Percentiles rank a stretch among this genome's conserved stretches.
Conservation (phyloP, 2,329 filamentous ascomycete species). For the Sporothrix luriei region DNA sequence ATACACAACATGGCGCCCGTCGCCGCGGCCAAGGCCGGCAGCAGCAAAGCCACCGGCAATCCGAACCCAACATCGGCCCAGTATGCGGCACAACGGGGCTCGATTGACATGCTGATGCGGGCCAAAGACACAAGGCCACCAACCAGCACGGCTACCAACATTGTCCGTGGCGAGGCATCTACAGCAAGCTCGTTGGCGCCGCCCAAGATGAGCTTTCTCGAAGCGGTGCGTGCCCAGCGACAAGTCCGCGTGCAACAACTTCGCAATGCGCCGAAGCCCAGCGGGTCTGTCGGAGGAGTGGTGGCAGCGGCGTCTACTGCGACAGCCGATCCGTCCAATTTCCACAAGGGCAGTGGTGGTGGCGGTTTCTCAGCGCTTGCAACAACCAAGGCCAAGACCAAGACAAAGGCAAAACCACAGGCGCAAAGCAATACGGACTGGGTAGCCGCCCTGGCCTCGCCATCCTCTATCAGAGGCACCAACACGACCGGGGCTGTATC, state of each 20-base stretch:
- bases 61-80: constrained; percentile 28
- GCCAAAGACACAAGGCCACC: constrained; percentile 16
- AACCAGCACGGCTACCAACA: not conserved
- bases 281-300: not conserved
- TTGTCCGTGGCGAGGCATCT: constrained; percentile 2
- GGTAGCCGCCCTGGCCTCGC: not conserved
- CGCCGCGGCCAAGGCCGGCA: constrained; percentile 18
- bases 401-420: not conserved
- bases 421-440: constrained; percentile 2
- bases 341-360: constrained; percentile 17
- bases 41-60: constrained; percentile 23
- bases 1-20: constrained; percentile 22
- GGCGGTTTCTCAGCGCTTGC: constrained; percentile 17
- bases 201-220: constrained; percentile 29
- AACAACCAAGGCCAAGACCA: not conserved
- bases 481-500: not conserved
- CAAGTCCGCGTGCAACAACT: constrained; percentile 12
- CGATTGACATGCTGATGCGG: constrained; percentile 30
- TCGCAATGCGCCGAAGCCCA: not conserved
- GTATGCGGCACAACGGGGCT: constrained; percentile 31
- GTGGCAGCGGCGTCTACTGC: not conserved
- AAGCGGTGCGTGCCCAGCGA: constrained; percentile 30
- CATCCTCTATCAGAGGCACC: not conserved
- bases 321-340: constrained; percentile 11
- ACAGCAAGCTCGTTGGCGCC: not conserved